Evolutionary conservation across 495 filamentous ascomycete species (phyloP), one percentile per base, ranked within the genome.

Genomic region (Penicillium longicatenatum): DNA sequence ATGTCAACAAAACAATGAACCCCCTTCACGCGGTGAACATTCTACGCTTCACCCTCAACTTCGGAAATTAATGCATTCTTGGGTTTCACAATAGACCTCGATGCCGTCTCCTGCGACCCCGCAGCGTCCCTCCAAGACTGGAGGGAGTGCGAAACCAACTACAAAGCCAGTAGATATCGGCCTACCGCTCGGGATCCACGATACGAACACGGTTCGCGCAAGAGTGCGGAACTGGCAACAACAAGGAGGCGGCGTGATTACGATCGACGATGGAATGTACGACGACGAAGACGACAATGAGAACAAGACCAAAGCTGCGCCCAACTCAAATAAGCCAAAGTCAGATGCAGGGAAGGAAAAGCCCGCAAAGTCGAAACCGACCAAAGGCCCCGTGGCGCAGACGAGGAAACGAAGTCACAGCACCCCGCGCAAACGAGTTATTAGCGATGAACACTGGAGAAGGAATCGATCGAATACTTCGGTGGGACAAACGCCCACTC

Each of bases 381-480:
- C 22, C 55, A 62, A 6, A 62, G 57, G 31, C 47, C 51, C 8
- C 17, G 55, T 55, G 14, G n/a, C 47, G 7, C 21, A 56, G 16
- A 49, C 53, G 11, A 66, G 75, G 43, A 70, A 69, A 51, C 70
- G 75, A 60, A 81, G 79, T 59, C 71, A 76, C 48, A 84, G 78
- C 62, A 79, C 83, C 19, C 90, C 90, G 6, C 85, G 86, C 62
- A 93, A 91, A 76, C 81, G 89, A 47, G 86, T 93, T 21, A 80
- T 93, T 20, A 92, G 89, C 62, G 90, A 93, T 71, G 84, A 86
- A 39, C 86, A 93, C 60, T 93, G 89, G 89, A 75, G 73, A 42
- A 65, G 58, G 44, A 81, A 79, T 55, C 79, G 75, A 59, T 81
- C 71, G 45, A 69, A 77, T 16, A 83, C 77, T 5, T 29, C 45